Conservation (phyloP, 2,329 filamentous ascomycete genomes). For the Penicillium psychrosexuale region DNA sequence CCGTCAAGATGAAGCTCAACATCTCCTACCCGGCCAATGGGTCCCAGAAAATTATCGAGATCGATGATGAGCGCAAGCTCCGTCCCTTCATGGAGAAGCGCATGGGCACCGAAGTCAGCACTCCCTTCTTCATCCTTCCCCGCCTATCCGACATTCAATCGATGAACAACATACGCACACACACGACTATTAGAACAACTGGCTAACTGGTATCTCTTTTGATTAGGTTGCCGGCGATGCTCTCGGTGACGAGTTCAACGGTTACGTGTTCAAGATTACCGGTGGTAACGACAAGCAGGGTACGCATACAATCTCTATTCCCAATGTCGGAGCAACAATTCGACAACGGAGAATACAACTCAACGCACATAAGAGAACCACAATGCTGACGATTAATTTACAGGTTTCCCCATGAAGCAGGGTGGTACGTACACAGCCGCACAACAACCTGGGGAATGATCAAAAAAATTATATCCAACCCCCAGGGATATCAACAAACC, state of each 20-base stretch:
- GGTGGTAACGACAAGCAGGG: conserved; percentile 99
- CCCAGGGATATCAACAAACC: conserved; percentile 6
- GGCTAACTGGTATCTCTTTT: conserved; percentile 34
- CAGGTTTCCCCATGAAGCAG: conserved; percentile 99
- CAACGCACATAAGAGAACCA: conserved; percentile 2
- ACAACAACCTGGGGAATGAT: conserved; percentile 17
- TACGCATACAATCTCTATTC: conserved; percentile 26
- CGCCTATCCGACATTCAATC: conserved; percentile 10
- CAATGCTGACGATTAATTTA: conserved; percentile 26
- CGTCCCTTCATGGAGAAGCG: conserved; percentile 98
- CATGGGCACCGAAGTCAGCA: conserved; percentile 59
- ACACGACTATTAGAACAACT: conserved; percentile 21
- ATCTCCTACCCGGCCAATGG: conserved; percentile 95
- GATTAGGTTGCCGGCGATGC: conserved; percentile 81
- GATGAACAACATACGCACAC: conserved; percentile 10
- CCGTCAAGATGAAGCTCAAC: conserved; percentile 72
- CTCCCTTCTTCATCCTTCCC: conserved; percentile 20
- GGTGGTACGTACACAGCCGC: conserved; percentile 55
- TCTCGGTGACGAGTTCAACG: conserved; percentile 99
- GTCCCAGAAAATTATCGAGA: conserved; percentile 98
- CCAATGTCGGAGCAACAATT: background rate
- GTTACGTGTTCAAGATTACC: conserved; percentile 99
- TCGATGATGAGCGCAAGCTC: conserved; percentile 99
- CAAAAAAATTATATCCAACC: conserved; percentile 1
- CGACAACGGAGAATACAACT: background rate